These are phyloP conservation scores for Chamaenerion angustifolium DNA, from an alignment of 345 rosid species.

Conservation along the genomic window DNA sequence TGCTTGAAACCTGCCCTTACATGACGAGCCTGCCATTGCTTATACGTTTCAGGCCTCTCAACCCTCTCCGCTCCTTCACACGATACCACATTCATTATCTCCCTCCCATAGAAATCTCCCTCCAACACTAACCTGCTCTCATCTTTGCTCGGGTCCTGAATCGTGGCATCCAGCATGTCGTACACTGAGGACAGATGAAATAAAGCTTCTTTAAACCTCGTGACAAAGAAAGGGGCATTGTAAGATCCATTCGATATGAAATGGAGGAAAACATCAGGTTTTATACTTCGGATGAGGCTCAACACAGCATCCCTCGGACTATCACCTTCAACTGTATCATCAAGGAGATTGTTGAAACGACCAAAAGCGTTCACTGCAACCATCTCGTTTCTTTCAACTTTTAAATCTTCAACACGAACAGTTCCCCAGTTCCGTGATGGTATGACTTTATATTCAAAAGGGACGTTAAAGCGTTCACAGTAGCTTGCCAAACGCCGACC, in stretches of 20 bases:
- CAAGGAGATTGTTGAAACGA: conserved; percentile 14
- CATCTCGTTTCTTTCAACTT: conserved; percentile 10
- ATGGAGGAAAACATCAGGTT: conserved; percentile 15
- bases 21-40: conserved; percentile 22
- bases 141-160: conserved; percentile 4
- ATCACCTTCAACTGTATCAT: conserved; percentile 14
- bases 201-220: conserved; percentile 32
- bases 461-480: conserved; percentile 21
- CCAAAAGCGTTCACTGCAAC: conserved; percentile 13
- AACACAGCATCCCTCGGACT: conserved; percentile 17
- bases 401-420: conserved; percentile 15
- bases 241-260: conserved; percentile 11
- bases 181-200: conserved; percentile 18
- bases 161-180: conserved; percentile 14
- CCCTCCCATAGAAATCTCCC: conserved; percentile 15
- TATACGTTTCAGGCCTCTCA: conserved; percentile 13
- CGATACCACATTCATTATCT: conserved; percentile 20
- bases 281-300: conserved; percentile 16
- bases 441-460: conserved; percentile 21
- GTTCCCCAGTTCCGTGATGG: conserved; percentile 25
- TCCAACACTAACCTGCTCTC: conserved; percentile 16
- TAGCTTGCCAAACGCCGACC: conserved; percentile 15
- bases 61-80: conserved; percentile 21
- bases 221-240: conserved; percentile 21
- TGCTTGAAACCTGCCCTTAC: conserved; percentile 20